phyloP scores from a whole-genome alignment of 2,329 filamentous ascomycete species.

The Verticillium zaregamsianum region DNA sequence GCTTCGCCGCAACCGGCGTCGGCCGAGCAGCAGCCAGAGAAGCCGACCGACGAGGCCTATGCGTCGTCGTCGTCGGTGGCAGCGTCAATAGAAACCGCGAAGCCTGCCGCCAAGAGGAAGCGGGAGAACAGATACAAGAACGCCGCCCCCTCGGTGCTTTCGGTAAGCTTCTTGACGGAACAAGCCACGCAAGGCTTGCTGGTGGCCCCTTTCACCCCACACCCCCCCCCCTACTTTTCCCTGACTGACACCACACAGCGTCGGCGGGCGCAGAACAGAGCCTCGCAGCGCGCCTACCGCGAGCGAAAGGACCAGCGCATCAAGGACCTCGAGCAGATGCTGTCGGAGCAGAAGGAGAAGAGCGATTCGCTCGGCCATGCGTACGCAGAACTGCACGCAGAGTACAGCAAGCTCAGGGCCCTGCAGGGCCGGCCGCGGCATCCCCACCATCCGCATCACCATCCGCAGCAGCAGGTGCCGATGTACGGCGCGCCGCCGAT shows the following conservation, averaged over 20 bases:
- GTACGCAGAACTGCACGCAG: slow-evolving; percentile 44
- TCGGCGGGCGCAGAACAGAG: slow-evolving; percentile 26
- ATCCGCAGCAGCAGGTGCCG: background rate
- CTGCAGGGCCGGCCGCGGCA: slow-evolving; percentile 6
- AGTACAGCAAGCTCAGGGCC: slow-evolving; percentile 33
- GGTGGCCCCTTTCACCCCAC: too few relatives aligned
- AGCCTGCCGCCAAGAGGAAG: slow-evolving; percentile 40
- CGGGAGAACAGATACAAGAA: slow-evolving; percentile 51
- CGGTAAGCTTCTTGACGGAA: slow-evolving; percentile 27
- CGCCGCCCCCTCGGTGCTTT: slow-evolving; percentile 43
- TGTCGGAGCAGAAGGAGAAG: slow-evolving; percentile 48
- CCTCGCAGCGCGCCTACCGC: slow-evolving; percentile 26
- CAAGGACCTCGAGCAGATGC: slow-evolving; percentile 55
- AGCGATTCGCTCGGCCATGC: slow-evolving; percentile 52
- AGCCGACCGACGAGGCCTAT: background rate
- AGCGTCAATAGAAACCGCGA: slow-evolving; percentile 13
- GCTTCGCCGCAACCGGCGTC: slow-evolving; percentile 11
- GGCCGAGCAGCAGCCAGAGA: slow-evolving; percentile 5
- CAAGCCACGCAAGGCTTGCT: too few relatives aligned
- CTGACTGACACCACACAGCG: slow-evolving; percentile 14
- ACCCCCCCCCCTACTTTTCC: background rate
- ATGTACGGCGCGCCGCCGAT: background rate
- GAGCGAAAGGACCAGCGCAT: slow-evolving; percentile 51
- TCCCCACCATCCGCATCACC: slow-evolving; percentile 4
- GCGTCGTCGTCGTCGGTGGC: background rate